Evolutionary conservation across 2,329 filamentous ascomycete species (phyloP).

Genomic region (Byssochlamys sp.): DNA sequence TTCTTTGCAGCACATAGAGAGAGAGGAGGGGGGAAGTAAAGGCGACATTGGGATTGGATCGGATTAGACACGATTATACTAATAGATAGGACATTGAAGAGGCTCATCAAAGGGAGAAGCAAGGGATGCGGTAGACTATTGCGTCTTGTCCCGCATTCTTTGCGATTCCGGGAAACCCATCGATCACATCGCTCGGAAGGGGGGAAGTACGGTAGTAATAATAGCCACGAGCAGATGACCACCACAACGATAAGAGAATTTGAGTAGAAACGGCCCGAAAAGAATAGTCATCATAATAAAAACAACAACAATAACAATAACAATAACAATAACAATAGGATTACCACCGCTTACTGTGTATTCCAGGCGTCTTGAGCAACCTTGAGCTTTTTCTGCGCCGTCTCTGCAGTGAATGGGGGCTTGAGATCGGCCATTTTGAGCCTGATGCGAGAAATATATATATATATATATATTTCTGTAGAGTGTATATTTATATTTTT

Average conservation of each 20-base stretch:
- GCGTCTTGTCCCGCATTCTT: background rate
- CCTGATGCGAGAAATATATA: background rate
- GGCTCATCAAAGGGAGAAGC: background rate
- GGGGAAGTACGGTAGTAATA: background rate
- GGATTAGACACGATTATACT: background rate
- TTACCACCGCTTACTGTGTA: constrained; percentile 45
- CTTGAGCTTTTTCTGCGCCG: constrained; percentile 68
- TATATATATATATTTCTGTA: constrained; percentile 3
- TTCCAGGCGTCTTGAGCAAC: constrained; percentile 79
- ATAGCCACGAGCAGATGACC: background rate
- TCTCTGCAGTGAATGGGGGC: constrained; percentile 67
- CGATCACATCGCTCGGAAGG: background rate
- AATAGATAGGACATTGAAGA: background rate
- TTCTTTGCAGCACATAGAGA: background rate
- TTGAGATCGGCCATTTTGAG: constrained; percentile 29
- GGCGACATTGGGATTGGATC: background rate
- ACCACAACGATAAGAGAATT: background rate
- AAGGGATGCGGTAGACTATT: constrained; percentile 2
- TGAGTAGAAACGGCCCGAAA: background rate
- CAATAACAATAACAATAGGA: constrained; percentile 3
- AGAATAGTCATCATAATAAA: background rate
- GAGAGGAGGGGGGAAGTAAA: background rate
- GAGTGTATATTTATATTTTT: constrained; percentile 6
- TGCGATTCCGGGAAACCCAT: background rate
- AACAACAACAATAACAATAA: background rate